A percentile compares a stretch with the other conserved stretches of the same genome.
Evolutionary conservation across 208 protist genomes (phyloP).

Genomic region (Wallacemonas sp.): DNA sequence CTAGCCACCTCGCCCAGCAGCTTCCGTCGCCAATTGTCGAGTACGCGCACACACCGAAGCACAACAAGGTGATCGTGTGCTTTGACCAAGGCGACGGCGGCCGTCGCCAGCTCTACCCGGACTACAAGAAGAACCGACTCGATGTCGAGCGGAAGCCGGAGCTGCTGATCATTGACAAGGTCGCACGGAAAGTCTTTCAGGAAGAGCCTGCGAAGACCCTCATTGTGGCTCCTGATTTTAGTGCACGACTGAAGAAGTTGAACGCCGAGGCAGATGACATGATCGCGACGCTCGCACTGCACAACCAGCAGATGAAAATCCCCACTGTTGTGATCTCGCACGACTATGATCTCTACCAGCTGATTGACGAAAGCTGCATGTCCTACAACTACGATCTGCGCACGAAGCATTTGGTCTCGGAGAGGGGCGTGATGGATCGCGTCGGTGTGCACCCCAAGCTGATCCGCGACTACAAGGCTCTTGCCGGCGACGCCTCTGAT

Average conservation of each 20-base stretch:
- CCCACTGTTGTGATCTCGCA: constrained; percentile 89
- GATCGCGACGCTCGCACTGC: constrained; percentile 79
- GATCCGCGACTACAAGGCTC: constrained; percentile 85
- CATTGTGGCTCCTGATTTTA: constrained; percentile 75
- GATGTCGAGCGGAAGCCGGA: constrained; percentile 42
- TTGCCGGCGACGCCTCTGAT: constrained; percentile 84
- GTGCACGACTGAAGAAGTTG: constrained; percentile 62
- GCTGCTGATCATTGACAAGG: constrained; percentile 77
- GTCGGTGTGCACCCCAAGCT: constrained; percentile 84
- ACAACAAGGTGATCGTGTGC: constrained; percentile 86
- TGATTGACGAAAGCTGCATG: constrained; percentile 75
- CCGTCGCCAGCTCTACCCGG: constrained; percentile 62
- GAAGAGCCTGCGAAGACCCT: constrained; percentile 72
- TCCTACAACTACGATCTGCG: constrained; percentile 89
- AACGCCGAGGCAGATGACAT: constrained; percentile 92
- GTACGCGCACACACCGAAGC: constrained; percentile 85
- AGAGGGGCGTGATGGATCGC: constrained; percentile 78
- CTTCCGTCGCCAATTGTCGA: constrained; percentile 88
- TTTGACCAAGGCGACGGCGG: constrained; percentile 93
- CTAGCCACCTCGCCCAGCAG: constrained; percentile 75
- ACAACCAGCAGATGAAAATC: constrained; percentile 71
- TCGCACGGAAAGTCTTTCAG: constrained; percentile 77
- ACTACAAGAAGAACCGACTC: constrained; percentile 81
- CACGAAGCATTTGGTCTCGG: constrained; percentile 85
- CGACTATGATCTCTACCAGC: constrained; percentile 90